Percentiles rank a stretch among this genome's conserved stretches.
Conservation (phyloP, 2,329 filamentous ascomycete species). For the Ophiostoma himal-ulmi region DNA sequence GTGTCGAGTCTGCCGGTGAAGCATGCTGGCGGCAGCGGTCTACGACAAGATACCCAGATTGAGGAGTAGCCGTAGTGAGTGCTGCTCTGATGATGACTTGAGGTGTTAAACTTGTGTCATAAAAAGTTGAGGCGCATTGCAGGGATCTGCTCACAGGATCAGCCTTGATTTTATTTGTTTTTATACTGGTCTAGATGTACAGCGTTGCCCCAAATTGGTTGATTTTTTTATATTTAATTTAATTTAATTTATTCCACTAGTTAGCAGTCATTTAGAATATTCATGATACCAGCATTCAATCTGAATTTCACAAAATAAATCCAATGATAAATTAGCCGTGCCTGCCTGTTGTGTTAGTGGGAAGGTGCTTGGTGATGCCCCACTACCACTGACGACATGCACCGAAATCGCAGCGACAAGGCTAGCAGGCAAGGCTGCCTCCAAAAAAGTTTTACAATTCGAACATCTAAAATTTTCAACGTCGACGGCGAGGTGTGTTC, state of each 20-base stretch:
- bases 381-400: constrained; percentile 6
- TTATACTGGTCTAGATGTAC: not conserved
- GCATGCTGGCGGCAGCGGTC: constrained; percentile 33
- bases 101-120: too few species aligned
- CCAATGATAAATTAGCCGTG: not conserved
- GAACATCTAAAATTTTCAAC: not conserved
- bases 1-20: constrained; percentile 30
- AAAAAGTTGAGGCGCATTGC: too few species aligned
- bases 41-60: constrained; percentile 20
- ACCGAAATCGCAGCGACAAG: constrained; percentile 3
- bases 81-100: too few species aligned
- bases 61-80: constrained; percentile 13
- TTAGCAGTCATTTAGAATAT: not conserved
- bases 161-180: not conserved
- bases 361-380: not conserved
- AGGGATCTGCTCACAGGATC: too few species aligned
- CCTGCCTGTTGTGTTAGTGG: not conserved
- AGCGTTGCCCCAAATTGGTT: not conserved
- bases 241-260: not conserved
- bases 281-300: not conserved
- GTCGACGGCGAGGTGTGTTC: not conserved
- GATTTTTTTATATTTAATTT: not conserved
- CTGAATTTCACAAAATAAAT: not conserved
- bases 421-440: constrained; percentile 10
- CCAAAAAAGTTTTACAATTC: not conserved